Conservation (phyloP, 2,329 filamentous ascomycete species). For the Alternaria ventricosa region DNA sequence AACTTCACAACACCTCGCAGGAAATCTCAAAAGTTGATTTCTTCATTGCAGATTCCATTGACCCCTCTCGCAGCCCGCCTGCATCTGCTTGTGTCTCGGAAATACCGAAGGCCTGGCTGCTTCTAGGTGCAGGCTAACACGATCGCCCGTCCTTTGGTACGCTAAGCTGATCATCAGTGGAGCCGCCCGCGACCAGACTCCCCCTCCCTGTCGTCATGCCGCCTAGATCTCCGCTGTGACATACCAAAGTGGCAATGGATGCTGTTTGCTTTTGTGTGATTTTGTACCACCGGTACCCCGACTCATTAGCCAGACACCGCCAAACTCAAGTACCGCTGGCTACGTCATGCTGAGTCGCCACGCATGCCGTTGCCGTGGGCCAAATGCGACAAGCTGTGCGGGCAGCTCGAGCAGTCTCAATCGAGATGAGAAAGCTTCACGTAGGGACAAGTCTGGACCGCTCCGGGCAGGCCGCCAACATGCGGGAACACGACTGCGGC, state of each 20-base stretch:
- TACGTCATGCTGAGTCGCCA: conserved; percentile 26
- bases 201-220: conserved; percentile 33
- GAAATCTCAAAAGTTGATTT: neutral
- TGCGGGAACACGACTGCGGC: neutral
- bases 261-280: neutral
- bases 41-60: neutral
- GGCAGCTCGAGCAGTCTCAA: neutral
- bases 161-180: conserved; percentile 29
- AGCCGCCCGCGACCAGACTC: conserved; percentile 14
- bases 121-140: conserved; percentile 3
- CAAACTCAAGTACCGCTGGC: conserved; percentile 3
- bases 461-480: neutral
- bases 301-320: neutral
- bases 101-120: conserved; percentile 12
- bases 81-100: conserved; percentile 3
- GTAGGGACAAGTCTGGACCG: neutral
- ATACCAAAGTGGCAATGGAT: neutral
- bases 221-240: conserved; percentile 16
- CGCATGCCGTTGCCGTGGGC: conserved; percentile 3
- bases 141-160: conserved; percentile 13
- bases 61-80: neutral
- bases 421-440: neutral
- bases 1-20: neutral
- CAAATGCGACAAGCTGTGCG: neutral
- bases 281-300: neutral